Percentiles rank a stretch among this genome's conserved stretches.
phyloP scores from a whole-genome alignment of 2,329 filamentous ascomycete species.

The Rhynchosporium agropyri region DNA sequence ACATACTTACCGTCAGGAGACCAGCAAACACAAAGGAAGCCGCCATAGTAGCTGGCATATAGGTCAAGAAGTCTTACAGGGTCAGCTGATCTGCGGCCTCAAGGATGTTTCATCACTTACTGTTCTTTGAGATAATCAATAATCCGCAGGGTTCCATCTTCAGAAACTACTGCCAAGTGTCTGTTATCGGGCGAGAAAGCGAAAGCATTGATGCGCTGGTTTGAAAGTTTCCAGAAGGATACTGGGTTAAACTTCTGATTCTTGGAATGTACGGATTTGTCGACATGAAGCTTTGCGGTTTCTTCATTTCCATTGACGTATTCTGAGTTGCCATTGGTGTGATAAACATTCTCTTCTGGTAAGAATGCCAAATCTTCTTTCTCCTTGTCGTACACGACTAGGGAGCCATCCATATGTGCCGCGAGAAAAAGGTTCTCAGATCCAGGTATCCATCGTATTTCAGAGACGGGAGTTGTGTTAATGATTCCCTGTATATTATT shows the following conservation, averaged over 20 bases:
- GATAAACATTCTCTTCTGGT: constrained; percentile 60
- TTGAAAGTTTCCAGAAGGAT: constrained; percentile 88
- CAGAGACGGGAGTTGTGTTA: constrained; percentile 80
- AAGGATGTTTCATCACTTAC: constrained; percentile 52
- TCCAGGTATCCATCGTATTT: constrained; percentile 91
- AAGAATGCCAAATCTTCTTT: constrained; percentile 85
- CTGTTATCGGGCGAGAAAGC: constrained; percentile 88
- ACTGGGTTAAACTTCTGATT: constrained; percentile 95
- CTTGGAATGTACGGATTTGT: constrained; percentile 90
- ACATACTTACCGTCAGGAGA: constrained; percentile 97
- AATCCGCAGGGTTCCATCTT: constrained; percentile 86
- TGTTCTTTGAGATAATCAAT: constrained; percentile 91
- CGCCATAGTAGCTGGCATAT: constrained; percentile 91
- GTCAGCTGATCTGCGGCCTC: constrained; percentile 24
- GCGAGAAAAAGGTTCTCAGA: constrained; percentile 93
- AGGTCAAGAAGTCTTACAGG: constrained; percentile 73
- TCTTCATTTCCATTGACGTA: constrained; percentile 39
- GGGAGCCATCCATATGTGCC: constrained; percentile 84
- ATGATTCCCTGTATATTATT: constrained; percentile 69
- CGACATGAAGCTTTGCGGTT: constrained; percentile 64
- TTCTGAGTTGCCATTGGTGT: constrained; percentile 39
- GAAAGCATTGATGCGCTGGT: constrained; percentile 87
- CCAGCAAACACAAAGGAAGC: constrained; percentile 92
- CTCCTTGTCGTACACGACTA: constrained; percentile 97
- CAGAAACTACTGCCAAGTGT: constrained; percentile 86